Evolutionary conservation across 2,329 filamentous ascomycete genomes (phyloP).

Genomic region (Penicillium sp.): DNA sequence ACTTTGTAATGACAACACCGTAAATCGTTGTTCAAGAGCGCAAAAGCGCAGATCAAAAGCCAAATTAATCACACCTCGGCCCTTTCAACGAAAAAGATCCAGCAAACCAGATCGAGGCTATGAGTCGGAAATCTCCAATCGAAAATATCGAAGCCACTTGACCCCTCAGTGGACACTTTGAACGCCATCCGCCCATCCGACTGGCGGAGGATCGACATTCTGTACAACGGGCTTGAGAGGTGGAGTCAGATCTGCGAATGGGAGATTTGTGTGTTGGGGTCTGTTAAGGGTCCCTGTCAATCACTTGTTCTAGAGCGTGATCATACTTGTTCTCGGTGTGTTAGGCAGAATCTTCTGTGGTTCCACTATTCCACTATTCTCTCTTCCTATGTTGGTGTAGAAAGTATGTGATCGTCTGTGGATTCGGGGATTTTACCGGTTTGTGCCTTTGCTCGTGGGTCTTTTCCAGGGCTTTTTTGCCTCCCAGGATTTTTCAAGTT

Average conservation of each 20-base stretch:
- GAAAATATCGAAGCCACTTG: neutral
- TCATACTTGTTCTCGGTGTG: neutral
- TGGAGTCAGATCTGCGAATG: slow-evolving; percentile 3
- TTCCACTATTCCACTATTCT: slow-evolving; percentile 1
- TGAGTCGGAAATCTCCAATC: neutral
- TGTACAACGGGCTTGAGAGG: neutral
- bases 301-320: slow-evolving; percentile 21
- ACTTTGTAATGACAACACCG: neutral
- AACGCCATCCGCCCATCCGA: neutral
- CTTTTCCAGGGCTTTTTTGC: neutral
- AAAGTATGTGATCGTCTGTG: neutral
- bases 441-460: neutral
- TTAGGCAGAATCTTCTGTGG: neutral
- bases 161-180: neutral
- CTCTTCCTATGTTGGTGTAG: too few species aligned
- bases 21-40: neutral
- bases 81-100: neutral
- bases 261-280: neutral
- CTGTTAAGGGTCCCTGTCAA: slow-evolving; percentile 11
- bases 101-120: neutral
- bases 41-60: neutral
- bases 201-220: slow-evolving; percentile 6
- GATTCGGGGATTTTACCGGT: neutral
- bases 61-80: neutral
- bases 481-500: neutral